These are phyloP conservation scores for Thraustochytrium sp. DNA, from an alignment of 352 stramenopile species.

Conservation along the genomic window DNA sequence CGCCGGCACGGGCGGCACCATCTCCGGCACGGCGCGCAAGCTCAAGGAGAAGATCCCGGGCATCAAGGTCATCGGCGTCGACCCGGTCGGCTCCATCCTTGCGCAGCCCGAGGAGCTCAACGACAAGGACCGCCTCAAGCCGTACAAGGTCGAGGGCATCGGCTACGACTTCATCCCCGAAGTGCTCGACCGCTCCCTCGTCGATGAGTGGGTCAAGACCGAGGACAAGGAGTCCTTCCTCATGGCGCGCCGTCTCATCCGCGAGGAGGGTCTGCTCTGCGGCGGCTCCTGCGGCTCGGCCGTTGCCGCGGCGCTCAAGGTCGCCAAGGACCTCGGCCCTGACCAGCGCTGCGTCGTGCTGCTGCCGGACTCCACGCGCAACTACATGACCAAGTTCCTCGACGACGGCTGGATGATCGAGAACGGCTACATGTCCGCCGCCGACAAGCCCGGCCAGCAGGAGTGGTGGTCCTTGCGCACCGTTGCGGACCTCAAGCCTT, in stretches of 20 bases:
- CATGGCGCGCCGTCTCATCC: conserved; percentile 83
- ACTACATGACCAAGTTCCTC: conserved; percentile 98
- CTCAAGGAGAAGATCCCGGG: conserved; percentile 83
- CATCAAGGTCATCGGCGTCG: conserved; percentile 74
- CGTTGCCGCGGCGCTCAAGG: conserved; percentile 70
- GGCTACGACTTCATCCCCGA: conserved; percentile 94
- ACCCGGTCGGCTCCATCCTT: conserved; percentile 85
- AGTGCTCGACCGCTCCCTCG: conserved; percentile 83
- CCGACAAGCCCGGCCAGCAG: conserved; percentile 61
- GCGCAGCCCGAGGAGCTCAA: conserved; percentile 84
- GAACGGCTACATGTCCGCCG: conserved; percentile 62
- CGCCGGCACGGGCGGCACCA: conserved; percentile 87
- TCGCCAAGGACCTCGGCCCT: conserved; percentile 70
- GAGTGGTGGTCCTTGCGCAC: conserved; percentile 88
- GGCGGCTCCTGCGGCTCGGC: conserved; percentile 86
- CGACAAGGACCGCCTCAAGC: conserved; percentile 75
- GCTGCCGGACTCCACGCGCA: conserved; percentile 87
- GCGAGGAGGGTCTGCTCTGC: conserved; percentile 88
- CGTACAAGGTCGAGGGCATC: conserved; percentile 91
- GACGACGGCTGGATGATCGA: conserved; percentile 89
- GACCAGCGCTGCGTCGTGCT: conserved; percentile 88
- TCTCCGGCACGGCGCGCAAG: conserved; percentile 83
- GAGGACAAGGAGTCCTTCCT: conserved; percentile 86
- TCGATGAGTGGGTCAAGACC: conserved; percentile 90
- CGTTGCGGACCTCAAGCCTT: conserved; percentile 74